These are phyloP conservation scores for Cystobasidium sp. DNA, from an alignment of 1,284 basidiomycete species.

Conservation along the genomic window DNA sequence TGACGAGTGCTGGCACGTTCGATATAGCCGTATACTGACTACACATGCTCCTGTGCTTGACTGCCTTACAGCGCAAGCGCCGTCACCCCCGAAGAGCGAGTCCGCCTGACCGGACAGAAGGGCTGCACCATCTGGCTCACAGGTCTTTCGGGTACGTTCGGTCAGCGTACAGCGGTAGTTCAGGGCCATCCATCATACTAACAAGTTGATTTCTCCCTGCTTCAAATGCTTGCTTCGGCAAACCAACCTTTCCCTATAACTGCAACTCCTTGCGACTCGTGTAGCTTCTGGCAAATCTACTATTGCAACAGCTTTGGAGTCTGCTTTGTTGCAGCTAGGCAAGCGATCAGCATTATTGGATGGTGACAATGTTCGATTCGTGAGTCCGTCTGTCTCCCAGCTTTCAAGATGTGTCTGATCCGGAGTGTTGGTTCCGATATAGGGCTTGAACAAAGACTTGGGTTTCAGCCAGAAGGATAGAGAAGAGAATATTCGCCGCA, in stretches of 20 bases:
- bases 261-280: neutral
- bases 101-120: conserved; percentile 64
- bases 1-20: too few species aligned
- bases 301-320: conserved; percentile 94
- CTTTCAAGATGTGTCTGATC: neutral
- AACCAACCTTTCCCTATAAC: neutral
- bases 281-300: conserved; percentile 71
- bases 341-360: conserved; percentile 91
- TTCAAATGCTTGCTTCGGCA: too few species aligned
- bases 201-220: too few species aligned
- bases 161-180: neutral
- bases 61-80: conserved; percentile 24
- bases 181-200: too few species aligned
- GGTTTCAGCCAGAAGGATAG: conserved; percentile 94
- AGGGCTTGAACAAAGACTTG: conserved; percentile 93
- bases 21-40: too few species aligned
- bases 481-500: conserved; percentile 96
- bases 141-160: conserved; percentile 76
- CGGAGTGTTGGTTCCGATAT: neutral
- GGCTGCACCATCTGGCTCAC: conserved; percentile 94
- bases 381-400: neutral
- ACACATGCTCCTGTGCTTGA: too few species aligned
- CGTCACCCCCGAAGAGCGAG: conserved; percentile 38
- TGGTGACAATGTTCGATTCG: conserved; percentile 92
- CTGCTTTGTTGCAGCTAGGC: conserved; percentile 84